Percentiles rank a stretch among this genome's conserved stretches.
Evolutionary conservation across 2,329 filamentous ascomycete species (phyloP).

Genomic region (Colletotrichum salicis): DNA sequence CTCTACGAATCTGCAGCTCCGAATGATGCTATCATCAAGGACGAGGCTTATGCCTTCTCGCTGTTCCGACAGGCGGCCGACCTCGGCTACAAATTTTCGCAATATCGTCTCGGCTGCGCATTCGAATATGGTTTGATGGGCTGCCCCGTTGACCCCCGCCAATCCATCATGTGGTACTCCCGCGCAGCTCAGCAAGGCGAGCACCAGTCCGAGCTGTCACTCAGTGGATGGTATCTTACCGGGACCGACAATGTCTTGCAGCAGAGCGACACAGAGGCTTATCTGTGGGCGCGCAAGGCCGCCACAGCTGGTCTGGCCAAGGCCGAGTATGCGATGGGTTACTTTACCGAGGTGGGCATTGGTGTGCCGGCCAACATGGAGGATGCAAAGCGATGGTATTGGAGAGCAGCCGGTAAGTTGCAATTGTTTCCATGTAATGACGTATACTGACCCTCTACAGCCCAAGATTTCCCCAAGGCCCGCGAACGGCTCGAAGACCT

Average conservation of each 20-base stretch:
- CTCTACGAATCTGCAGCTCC: slow-evolving; percentile 71
- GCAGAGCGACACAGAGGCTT: slow-evolving; percentile 95
- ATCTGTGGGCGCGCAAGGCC: slow-evolving; percentile 95
- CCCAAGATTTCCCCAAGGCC: slow-evolving; percentile 94
- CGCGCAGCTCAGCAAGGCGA: slow-evolving; percentile 91
- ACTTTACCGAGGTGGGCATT: slow-evolving; percentile 96
- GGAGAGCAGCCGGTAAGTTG: slow-evolving; percentile 91
- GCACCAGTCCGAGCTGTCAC: slow-evolving; percentile 87
- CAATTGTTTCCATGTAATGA: not conserved
- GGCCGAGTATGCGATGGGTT: slow-evolving; percentile 98
- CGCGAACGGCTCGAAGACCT: slow-evolving; percentile 92
- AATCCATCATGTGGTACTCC: slow-evolving; percentile 94
- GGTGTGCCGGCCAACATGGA: slow-evolving; percentile 87
- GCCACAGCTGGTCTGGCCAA: slow-evolving; percentile 88
- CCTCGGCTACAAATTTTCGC: slow-evolving; percentile 93
- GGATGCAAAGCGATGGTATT: slow-evolving; percentile 98
- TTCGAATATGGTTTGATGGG: slow-evolving; percentile 91
- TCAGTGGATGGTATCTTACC: slow-evolving; percentile 95
- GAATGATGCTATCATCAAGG: slow-evolving; percentile 80
- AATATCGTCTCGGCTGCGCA: slow-evolving; percentile 87
- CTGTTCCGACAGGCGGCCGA: slow-evolving; percentile 88
- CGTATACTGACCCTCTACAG: slow-evolving; percentile 59
- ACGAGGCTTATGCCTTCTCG: slow-evolving; percentile 82
- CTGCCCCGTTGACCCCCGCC: slow-evolving; percentile 82
- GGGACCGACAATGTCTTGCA: slow-evolving; percentile 87